These are phyloP conservation scores for Nicotiana knightiana DNA, from an alignment of 257 asterid genomes.

Conservation along the genomic window DNA sequence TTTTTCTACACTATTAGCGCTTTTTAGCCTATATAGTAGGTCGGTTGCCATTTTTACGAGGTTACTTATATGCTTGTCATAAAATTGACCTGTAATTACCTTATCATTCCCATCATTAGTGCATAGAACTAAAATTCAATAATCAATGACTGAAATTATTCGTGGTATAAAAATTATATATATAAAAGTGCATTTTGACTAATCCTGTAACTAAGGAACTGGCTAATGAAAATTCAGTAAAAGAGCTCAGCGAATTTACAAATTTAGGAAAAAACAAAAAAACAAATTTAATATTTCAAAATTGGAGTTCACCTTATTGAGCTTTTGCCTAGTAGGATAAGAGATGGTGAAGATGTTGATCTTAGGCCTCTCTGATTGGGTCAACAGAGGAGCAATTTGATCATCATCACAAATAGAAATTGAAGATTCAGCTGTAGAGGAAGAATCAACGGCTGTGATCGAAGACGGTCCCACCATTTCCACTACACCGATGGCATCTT, in stretches of 20 bases:
- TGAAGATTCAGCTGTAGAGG: slow-evolving; percentile 9
- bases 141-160: background rate
- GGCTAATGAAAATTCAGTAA: background rate
- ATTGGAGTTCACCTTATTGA: slow-evolving; percentile 13
- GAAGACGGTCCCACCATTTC: slow-evolving; percentile 10
- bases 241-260: background rate
- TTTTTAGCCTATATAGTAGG: too few species aligned
- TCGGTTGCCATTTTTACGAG: too few species aligned
- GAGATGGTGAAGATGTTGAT: slow-evolving; percentile 36
- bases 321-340: slow-evolving; percentile 18
- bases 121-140: too few species aligned
- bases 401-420: slow-evolving; percentile 17
- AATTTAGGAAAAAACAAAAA: background rate
- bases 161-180: background rate
- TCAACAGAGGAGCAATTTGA: slow-evolving; percentile 26
- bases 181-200: background rate
- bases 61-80: too few species aligned
- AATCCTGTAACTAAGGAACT: background rate
- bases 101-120: too few species aligned
- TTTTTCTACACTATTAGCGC: too few species aligned
- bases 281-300: background rate
- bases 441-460: background rate
- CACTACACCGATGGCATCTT: slow-evolving; percentile 5
- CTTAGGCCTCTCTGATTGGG: slow-evolving; percentile 27
- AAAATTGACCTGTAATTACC: too few species aligned